These are phyloP conservation scores for Asterochloris sp. DNA, from an alignment of 139 green algal species.

Conservation along the genomic window DNA sequence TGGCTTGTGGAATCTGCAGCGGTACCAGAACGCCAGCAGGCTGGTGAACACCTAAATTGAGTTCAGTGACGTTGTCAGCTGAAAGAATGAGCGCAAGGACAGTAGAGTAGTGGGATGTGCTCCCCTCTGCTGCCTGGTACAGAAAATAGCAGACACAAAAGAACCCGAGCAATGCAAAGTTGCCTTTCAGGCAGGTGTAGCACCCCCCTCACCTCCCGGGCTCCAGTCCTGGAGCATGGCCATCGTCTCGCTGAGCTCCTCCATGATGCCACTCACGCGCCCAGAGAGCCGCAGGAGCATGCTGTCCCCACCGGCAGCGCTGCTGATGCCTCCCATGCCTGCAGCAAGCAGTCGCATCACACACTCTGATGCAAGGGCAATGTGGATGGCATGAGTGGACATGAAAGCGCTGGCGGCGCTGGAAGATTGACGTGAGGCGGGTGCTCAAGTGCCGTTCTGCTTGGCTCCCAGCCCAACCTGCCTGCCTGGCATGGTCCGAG, in stretches of 20 bases:
- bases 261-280: background rate
- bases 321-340: too few relatives aligned
- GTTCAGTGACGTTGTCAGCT: too few relatives aligned
- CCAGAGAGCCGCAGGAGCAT: constrained; percentile 8
- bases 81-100: too few relatives aligned
- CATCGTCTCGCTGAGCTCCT: constrained; percentile 15
- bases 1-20: too few relatives aligned
- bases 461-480: background rate
- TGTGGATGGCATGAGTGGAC: background rate
- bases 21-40: too few relatives aligned
- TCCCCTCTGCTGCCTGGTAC: too few relatives aligned
- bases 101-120: too few relatives aligned
- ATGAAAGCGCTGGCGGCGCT: background rate
- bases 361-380: background rate
- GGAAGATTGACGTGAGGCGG: background rate
- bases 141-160: too few relatives aligned
- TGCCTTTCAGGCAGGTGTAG: too few relatives aligned
- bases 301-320: background rate
- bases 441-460: background rate
- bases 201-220: too few relatives aligned
- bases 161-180: too few relatives aligned
- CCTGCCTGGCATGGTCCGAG: background rate
- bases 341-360: background rate
- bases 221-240: constrained; percentile 3
- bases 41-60: too few relatives aligned